Conservation (phyloP, 371 early-diverging fungal species). For the Mortierella sp. region DNA sequence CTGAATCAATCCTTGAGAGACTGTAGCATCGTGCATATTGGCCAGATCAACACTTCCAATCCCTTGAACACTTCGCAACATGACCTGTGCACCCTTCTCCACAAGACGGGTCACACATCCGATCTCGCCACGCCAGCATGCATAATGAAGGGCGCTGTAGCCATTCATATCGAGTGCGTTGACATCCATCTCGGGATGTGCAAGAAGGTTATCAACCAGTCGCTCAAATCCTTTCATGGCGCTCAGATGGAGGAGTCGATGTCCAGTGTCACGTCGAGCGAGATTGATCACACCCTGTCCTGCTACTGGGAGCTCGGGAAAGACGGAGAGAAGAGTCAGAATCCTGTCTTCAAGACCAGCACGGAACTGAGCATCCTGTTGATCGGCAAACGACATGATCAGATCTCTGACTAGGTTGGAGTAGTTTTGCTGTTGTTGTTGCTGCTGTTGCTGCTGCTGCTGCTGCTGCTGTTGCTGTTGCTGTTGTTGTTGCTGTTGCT, state of each 20-base stretch:
- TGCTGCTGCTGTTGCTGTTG: conserved; percentile 28
- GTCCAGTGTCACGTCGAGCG: conserved; percentile 40
- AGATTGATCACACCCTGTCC: conserved; percentile 32
- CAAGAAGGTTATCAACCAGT: conserved; percentile 22
- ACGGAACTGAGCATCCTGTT: conserved; percentile 27
- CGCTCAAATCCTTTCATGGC: conserved; percentile 51
- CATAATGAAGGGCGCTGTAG: conserved; percentile 52
- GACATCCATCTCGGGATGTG: conserved; percentile 32
- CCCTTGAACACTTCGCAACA: conserved; percentile 48
- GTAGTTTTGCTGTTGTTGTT: conserved; percentile 43
- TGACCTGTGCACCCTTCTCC: conserved; percentile 36
- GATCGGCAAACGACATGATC: conserved; percentile 45
- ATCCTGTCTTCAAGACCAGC: conserved; percentile 44
- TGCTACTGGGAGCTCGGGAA: conserved; percentile 34
- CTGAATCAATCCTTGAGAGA: conserved; percentile 15
- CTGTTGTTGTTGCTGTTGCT: conserved; percentile 31
- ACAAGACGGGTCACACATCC: conserved; percentile 23
- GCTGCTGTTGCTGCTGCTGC: conserved; percentile 28
- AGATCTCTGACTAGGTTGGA: conserved; percentile 43
- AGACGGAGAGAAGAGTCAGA: conserved; percentile 33
- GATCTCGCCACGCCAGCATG: conserved; percentile 49
- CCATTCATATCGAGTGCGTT: conserved; percentile 51
- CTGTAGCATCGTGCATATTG: conserved; percentile 17
- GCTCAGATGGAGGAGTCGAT: conserved; percentile 42
- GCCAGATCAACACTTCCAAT: conserved; percentile 39